Base-by-base conservation (phyloP, 2,329 filamentous ascomycete species). In the Chrysosporium keratinophilum region DNA sequence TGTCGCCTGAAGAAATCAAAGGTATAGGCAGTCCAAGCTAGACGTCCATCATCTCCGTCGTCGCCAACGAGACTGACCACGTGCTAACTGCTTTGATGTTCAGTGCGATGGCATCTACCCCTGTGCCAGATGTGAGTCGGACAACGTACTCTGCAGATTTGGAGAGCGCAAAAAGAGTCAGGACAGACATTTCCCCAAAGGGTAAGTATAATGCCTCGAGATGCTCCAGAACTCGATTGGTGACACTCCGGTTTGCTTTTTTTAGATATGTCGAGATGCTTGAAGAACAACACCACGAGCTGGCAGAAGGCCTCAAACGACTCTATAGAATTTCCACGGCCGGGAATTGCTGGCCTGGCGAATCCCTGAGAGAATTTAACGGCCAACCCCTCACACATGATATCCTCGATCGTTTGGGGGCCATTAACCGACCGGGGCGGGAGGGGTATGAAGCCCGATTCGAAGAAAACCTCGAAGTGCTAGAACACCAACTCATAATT, bases 141-240 rank as follows among this genome's bases (percentile, higher is more conserved):
- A 84, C 66, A 82, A 83, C 64, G 77, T 78, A 40, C 80, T 82
- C 57, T 84, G 81, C 60, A 77, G 82, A 3, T 84, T 82, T 67
- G 80, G 80, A 33, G 80, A 83, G 63, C 72, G 80, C 53, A 84
- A 83, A 66, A 83, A 82, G 72, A 77, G 78, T 5, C 79, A 82
- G 61, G 81, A 84, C 67, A 83, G 83, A 66, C 77, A 82, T 45
- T 83, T 83, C 65, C 81, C 81, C n/a, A 84, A 83, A 70, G 81
- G 81, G 76, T 83, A 67, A 69, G 75, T 66, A 54, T 47, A 3
- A 46, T 42, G 11, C 50, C 47, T 58, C 37, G 45, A 34, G 12
- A 31, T 55, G 43, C 34, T 17, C 5, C 20, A 4, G 33, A 15
- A 15, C 31, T 40, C 37, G 15, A 50, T 52, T 34, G 33, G 15